phyloP scores from a whole-genome alignment of 345 rosid genomes.

The Aquilaria yunnanensis region DNA sequence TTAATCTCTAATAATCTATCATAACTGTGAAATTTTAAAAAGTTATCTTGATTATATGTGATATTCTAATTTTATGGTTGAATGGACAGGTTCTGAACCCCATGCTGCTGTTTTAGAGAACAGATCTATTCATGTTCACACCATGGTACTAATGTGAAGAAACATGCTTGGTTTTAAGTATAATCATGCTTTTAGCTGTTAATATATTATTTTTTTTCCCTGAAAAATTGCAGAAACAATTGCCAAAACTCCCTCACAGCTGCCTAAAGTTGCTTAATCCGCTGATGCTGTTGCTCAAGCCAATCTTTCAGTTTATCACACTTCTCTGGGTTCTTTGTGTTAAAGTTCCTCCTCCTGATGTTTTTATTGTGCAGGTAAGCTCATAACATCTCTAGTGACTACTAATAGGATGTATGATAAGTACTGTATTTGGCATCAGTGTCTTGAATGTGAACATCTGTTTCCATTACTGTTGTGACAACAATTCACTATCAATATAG shows the following conservation, averaged over 20 bases:
- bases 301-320: conserved; percentile 64
- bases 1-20: neutral
- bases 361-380: conserved; percentile 83
- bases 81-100: conserved; percentile 68
- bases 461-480: too few relatives aligned
- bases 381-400: neutral
- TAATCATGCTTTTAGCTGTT: neutral
- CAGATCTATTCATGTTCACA: conserved; percentile 69
- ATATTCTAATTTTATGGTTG: neutral
- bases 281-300: conserved; percentile 66
- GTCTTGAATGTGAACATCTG: too few relatives aligned
- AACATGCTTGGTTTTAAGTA: conserved; percentile 2
- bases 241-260: conserved; percentile 41
- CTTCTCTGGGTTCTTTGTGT: conserved; percentile 88
- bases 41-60: neutral
- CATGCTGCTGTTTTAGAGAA: conserved; percentile 62
- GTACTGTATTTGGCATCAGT: too few relatives aligned
- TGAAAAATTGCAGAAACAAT: conserved; percentile 41
- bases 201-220: neutral
- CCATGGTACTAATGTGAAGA: conserved; percentile 50
- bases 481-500: too few relatives aligned
- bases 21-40: neutral
- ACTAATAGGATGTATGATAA: too few relatives aligned
- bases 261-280: conserved; percentile 60
- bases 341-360: conserved; percentile 66